Conservation (phyloP, 2,329 filamentous ascomycete genomes). For the Penicillium sp. region DNA sequence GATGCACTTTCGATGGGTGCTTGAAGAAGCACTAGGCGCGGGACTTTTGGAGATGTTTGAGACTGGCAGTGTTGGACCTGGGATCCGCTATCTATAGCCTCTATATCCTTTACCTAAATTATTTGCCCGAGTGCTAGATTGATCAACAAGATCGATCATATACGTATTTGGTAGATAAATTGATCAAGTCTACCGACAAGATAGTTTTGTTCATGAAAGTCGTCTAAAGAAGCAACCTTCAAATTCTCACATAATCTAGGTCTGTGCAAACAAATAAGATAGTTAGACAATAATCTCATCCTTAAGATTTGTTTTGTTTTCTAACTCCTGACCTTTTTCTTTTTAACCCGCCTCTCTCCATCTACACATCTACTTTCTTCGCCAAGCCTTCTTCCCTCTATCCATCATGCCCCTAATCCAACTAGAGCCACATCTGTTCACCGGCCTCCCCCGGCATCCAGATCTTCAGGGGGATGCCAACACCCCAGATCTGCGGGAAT, state of each 20-base stretch:
- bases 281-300: background rate
- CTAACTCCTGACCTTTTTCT: background rate
- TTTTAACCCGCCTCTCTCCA: background rate
- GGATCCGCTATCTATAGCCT: constrained; percentile 44
- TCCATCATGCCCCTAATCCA: constrained; percentile 26
- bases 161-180: background rate
- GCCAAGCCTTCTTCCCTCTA: background rate
- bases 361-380: background rate
- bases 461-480: constrained; percentile 18
- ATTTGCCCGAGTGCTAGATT: no score
- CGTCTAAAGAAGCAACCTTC: background rate
- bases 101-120: background rate
- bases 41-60: constrained; percentile 63
- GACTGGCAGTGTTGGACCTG: constrained; percentile 61
- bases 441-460: constrained; percentile 32
- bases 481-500: constrained; percentile 18
- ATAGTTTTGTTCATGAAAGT: background rate
- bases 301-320: background rate
- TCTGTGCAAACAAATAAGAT: background rate
- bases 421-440: constrained; percentile 30
- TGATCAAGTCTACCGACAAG: background rate
- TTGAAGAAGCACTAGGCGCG: constrained; percentile 61
- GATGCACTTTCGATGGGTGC: constrained; percentile 59
- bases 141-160: background rate
- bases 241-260: background rate